Percentiles rank a stretch among this genome's conserved stretches.
Evolutionary conservation across 768 basidiomycete genomes (phyloP).

Genomic region (Obba rivulosa): DNA sequence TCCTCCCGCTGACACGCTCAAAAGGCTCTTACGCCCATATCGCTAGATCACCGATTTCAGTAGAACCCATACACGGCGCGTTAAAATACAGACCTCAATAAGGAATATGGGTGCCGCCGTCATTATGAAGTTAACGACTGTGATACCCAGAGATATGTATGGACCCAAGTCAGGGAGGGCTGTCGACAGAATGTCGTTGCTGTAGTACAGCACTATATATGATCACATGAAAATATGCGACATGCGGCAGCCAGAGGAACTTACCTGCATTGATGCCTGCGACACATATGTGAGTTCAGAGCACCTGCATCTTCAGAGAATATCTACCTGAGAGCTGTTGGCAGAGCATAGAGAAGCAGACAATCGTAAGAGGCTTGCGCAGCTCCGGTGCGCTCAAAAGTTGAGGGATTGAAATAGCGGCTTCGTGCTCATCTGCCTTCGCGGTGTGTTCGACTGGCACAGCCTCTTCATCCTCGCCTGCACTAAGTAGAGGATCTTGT

Average conservation of each 20-base stretch:
- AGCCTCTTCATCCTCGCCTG: slow-evolving; percentile 21
- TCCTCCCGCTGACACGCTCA: slow-evolving; percentile 62
- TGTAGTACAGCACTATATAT: slow-evolving; percentile 79
- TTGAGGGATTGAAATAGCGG: slow-evolving; percentile 45
- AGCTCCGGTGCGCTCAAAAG: slow-evolving; percentile 47
- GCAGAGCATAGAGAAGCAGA: slow-evolving; percentile 66
- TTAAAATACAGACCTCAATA: slow-evolving; percentile 58
- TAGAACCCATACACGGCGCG: neutral
- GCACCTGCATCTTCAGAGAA: neutral
- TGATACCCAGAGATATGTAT: slow-evolving; percentile 80
- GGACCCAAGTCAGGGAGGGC: slow-evolving; percentile 76
- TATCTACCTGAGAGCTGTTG: slow-evolving; percentile 72
- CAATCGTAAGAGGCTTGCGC: slow-evolving; percentile 55
- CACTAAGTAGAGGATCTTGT: slow-evolving; percentile 39
- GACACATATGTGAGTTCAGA: neutral
- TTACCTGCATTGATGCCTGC: slow-evolving; percentile 73
- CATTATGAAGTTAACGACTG: slow-evolving; percentile 77
- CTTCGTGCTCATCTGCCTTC: slow-evolving; percentile 20
- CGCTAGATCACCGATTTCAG: too few relatives aligned
- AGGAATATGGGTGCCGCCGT: slow-evolving; percentile 84
- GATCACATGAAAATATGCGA: neutral
- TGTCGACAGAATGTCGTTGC: slow-evolving; percentile 79
- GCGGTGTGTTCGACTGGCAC: slow-evolving; percentile 8
- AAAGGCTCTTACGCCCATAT: slow-evolving; percentile 64
- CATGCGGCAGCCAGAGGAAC: neutral